These are phyloP conservation scores for Waltergamsia citrina DNA, from an alignment of 2,329 filamentous ascomycete genomes.

Conservation along the genomic window DNA sequence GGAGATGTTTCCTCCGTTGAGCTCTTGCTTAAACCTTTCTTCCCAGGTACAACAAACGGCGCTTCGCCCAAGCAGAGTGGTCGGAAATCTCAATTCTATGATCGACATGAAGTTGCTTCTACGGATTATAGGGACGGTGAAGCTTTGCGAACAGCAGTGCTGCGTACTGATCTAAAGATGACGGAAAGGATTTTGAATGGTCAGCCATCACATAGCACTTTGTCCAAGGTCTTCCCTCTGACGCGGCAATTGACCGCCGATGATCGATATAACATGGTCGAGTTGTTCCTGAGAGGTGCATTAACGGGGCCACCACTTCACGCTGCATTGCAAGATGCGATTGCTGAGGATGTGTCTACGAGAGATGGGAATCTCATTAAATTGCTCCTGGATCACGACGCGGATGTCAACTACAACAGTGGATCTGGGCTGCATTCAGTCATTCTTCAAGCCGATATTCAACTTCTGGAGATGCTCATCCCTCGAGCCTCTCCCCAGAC, in stretches of 20 bases:
- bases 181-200: constrained; percentile 33
- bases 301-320: constrained; percentile 36
- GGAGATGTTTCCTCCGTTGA: constrained; percentile 36
- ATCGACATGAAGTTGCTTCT: constrained; percentile 40
- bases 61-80: neutral
- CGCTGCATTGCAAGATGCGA: constrained; percentile 40
- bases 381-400: constrained; percentile 39
- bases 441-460: constrained; percentile 36
- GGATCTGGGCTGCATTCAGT: constrained; percentile 38
- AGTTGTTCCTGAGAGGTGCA: constrained; percentile 38
- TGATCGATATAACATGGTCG: constrained; percentile 37
- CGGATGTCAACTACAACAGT: constrained; percentile 44
- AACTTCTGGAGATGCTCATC: constrained; percentile 34
- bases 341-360: constrained; percentile 34
- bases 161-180: constrained; percentile 32
- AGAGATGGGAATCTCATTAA: constrained; percentile 42
- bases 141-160: constrained; percentile 39
- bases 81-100: constrained; percentile 8
- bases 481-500: constrained; percentile 35
- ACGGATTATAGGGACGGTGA: constrained; percentile 41
- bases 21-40: constrained; percentile 39
- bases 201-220: constrained; percentile 35
- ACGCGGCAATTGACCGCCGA: constrained; percentile 30
- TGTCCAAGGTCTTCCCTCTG: constrained; percentile 38
- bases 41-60: constrained; percentile 18